Base-by-base conservation (phyloP, 495 filamentous ascomycete genomes). In the Trichoderma orchidacearum region DNA sequence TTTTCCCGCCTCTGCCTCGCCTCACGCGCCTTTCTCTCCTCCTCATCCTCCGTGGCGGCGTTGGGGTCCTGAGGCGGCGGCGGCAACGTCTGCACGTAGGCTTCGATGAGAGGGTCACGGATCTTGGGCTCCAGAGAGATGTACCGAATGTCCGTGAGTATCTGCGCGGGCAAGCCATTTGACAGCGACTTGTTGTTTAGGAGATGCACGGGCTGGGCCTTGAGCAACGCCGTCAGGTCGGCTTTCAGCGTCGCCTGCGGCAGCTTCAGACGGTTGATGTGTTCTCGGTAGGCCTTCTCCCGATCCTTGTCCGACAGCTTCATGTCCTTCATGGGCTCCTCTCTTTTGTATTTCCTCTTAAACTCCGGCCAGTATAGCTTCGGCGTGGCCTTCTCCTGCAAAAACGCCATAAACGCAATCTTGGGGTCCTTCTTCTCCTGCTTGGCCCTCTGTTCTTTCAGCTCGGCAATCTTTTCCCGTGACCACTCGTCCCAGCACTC, bases 331-430 rank as follows among this genome's bases (percentile, higher is more conserved):
- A 97, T 94, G 54, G 82, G 81, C 0, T 78, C 65, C 56, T 92
- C 89, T 58, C 85, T 90, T 58, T 84, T 85, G 62, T 84, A 93
- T 63, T 96, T 97, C 30, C 92, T 78, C 60, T 88, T 88, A 67
- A 98, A 98, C 65, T 98, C 93, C 0, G 87, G 83, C 93, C 93
- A 98, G 69, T 94, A 98, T 11, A 97, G 73, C 70, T 96, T 96
- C 1, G 87, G 85, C 0, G 84, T 92, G 1, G 89, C 90, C 56
- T 85, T 74, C 58, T 85, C 81, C 56, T 90, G 81, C 21, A 98
- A 73, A 60, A 98, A 90, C 0, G 79, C 80, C 58, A 96, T 70
- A 66, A 90, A 98, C 27, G 86, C 81, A 57, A 96, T 88, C 23
- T 80, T 75, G 7, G 93, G 94, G 61, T 98, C 90, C 54, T 82